These are phyloP conservation scores for Spinacia oleracea DNA, from an alignment of 179 eudicot species.

Conservation along the genomic window DNA sequence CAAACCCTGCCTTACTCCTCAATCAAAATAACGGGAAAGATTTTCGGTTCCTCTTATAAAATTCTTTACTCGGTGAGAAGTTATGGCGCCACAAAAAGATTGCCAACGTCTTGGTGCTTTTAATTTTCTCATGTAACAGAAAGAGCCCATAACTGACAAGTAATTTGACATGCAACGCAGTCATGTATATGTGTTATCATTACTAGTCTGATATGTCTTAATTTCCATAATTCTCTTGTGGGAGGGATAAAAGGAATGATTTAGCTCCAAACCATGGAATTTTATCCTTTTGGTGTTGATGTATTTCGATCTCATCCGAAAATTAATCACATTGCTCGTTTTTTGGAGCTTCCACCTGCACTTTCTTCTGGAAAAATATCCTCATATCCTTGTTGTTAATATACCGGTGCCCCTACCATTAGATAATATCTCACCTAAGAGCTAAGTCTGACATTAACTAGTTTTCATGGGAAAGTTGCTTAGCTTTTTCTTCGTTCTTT, in stretches of 20 bases:
- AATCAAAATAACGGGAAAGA: no score
- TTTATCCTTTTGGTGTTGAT: constrained; percentile 81
- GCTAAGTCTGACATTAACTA: neutral
- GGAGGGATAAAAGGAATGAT: constrained; percentile 88
- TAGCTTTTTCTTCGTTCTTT: neutral
- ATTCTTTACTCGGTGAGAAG: no score
- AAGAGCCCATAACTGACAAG: neutral
- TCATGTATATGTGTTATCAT: no score
- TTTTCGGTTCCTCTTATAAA: no score
- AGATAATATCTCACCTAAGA: neutral
- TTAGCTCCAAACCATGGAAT: constrained; percentile 69
- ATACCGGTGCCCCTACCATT: constrained; percentile 57
- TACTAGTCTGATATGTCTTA: no score
- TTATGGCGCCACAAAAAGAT: no score
- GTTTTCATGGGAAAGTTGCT: neutral
- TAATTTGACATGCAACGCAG: neutral
- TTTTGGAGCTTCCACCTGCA: constrained; percentile 75
- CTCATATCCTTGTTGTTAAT: constrained; percentile 81
- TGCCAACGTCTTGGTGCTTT: no score
- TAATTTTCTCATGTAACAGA: constrained; percentile 62
- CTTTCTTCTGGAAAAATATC: constrained; percentile 57
- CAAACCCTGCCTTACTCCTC: no score
- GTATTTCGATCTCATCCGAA: constrained; percentile 80
- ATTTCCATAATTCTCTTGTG: constrained; percentile 19
- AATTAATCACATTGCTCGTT: constrained; percentile 85